phyloP scores from a whole-genome alignment of 2,329 filamentous ascomycete species.

The Furcasterigmium sp. region DNA sequence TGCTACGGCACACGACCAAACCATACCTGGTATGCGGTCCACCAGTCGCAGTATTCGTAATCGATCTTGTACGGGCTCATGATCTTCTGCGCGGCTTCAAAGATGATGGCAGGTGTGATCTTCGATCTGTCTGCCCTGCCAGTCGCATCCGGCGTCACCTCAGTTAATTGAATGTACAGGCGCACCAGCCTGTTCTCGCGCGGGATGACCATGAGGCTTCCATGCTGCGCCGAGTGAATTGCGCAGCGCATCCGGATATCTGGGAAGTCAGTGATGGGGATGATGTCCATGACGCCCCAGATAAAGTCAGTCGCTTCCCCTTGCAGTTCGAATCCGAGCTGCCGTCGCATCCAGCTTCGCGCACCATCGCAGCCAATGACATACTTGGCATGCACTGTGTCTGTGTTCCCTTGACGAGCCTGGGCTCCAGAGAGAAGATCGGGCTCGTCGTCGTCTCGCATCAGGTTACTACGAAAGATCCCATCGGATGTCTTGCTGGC shows the following conservation, averaged over 20 bases:
- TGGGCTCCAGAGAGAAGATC: conserved; percentile 14
- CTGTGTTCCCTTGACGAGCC: conserved; percentile 25
- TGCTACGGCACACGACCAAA: no score
- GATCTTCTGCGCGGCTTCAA: conserved; percentile 56
- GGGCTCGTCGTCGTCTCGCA: conserved; percentile 50
- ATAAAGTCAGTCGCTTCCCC: conserved; percentile 48
- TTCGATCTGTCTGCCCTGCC: conserved; percentile 51
- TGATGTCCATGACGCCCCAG: conserved; percentile 37
- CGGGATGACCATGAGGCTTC: conserved; percentile 62
- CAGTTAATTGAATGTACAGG: conserved; percentile 59
- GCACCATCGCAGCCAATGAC: conserved; percentile 66
- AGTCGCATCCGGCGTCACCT: conserved; percentile 33
- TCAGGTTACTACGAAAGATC: conserved; percentile 54
- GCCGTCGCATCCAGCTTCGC: conserved; percentile 57
- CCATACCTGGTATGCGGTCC: conserved; percentile 62
- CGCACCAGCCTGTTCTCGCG: conserved; percentile 51
- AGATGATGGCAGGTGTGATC: conserved; percentile 58
- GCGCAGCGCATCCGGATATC: conserved; percentile 55
- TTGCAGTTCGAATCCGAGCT: conserved; percentile 50
- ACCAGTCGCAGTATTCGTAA: conserved; percentile 61
- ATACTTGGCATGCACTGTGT: conserved; percentile 52
- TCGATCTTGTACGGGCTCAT: conserved; percentile 61
- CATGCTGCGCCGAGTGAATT: conserved; percentile 49
- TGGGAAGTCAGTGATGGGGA: conserved; percentile 41
- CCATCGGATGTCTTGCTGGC: conserved; percentile 37